Evolutionary conservation across 345 rosid genomes (phyloP), one percentile per base, ranked within the genome.

Genomic region (Camelina laxa): DNA sequence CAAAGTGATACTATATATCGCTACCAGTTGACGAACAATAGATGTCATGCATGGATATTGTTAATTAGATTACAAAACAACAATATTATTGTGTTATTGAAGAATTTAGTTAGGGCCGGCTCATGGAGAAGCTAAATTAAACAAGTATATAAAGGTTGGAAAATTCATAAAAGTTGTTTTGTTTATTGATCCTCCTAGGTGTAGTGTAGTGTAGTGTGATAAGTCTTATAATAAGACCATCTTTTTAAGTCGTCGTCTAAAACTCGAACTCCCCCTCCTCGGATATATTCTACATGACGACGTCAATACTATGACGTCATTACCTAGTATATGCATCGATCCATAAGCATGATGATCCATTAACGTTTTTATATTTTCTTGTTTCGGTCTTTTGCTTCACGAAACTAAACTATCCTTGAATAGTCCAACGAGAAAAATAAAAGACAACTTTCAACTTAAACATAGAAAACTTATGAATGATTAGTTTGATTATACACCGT

Each of bases 101-200:
- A 55, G 14, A 45, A 73, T 55, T 6, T n/a, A 65, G 57, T 54
- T 15, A 20, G 19, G 56, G 57, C 15, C 30, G 30, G 30, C 0
- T 64, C 57, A 41, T 73, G 77, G 64, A 55, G 54, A 73, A 55
- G 64, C 55, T 63, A 13, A 10, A 27, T 62, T 53, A 63, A 44
- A 73, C n/a, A 63, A 63, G n/a, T 73, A 38, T 55, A 17, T 9
- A 1, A 33, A 45, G n/a, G 56, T 45, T 70, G 74, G 47, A 45
- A 69, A 69, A 59, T 20, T 31, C 14, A 49, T 1, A 21, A 5
- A 36, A 60, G 15, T 38, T 21, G 4, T 27, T 65, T 42, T 47
- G 56, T 31, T 20, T 42, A 21, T 44, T 10, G 64, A 55, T 55
- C 57, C 14, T 31, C 35, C 30, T 31, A 31, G 35, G 35, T 8